phyloP scores from a whole-genome alignment of 768 basidiomycete genomes.

The Rhodotorula kratochvilovae region DNA sequence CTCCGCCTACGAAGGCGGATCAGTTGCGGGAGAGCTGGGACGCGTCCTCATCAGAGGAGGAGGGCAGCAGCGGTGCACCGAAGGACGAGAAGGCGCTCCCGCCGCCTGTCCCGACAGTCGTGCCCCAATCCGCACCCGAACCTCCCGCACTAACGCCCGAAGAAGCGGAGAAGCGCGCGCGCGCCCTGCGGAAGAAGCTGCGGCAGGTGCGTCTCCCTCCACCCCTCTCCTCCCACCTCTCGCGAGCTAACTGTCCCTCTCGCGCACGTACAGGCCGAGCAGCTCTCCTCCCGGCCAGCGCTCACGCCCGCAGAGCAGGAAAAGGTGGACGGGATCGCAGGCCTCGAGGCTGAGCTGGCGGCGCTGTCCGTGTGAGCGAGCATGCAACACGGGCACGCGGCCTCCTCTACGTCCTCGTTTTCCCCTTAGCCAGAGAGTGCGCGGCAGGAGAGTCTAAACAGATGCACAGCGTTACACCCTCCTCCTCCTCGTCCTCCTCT shows the following conservation, averaged over 20 bases:
- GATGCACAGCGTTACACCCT: neutral
- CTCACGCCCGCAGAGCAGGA: constrained; percentile 2
- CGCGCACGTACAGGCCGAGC: neutral
- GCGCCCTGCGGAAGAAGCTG: constrained; percentile 5
- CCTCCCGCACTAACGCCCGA: neutral
- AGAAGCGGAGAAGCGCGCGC: neutral
- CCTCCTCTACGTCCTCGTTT: too few relatives aligned
- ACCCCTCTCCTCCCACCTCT: neutral
- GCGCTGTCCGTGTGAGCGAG: neutral
- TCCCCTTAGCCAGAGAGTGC: too few relatives aligned
- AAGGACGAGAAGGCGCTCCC: neutral
- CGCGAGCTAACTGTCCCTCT: neutral
- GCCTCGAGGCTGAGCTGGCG: constrained; percentile 18
- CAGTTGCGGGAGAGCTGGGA: neutral
- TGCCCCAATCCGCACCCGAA: too few relatives aligned
- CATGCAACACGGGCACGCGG: too few relatives aligned
- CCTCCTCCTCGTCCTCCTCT: neutral
- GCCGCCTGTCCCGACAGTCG: too few relatives aligned
- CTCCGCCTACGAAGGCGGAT: neutral
- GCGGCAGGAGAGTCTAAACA: neutral
- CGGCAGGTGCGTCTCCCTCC: constrained; percentile 9
- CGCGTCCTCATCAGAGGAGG: neutral
- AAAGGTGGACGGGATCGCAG: constrained; percentile 17
- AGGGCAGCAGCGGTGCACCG: too few relatives aligned
- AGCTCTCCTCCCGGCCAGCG: neutral